Conservation (phyloP, 176 grass and related monocot genomes). For the Eragrostis curvula region DNA sequence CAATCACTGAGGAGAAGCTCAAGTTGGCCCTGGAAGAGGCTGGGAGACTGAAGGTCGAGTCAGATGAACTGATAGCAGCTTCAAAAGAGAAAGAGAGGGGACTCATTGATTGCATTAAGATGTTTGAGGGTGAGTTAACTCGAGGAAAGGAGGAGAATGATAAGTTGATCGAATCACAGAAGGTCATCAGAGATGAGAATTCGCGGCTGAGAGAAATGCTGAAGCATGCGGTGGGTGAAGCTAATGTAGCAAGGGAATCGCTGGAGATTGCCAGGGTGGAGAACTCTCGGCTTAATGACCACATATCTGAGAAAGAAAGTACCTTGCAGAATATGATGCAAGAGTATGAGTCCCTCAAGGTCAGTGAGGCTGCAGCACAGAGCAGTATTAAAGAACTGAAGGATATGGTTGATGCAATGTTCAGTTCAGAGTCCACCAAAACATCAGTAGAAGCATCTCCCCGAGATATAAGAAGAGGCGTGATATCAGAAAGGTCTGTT, state of each 20-base stretch:
- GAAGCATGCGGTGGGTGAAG: conserved; percentile 80
- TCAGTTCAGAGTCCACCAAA: conserved; percentile 51
- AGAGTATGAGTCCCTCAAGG: conserved; percentile 81
- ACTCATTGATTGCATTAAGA: conserved; percentile 69
- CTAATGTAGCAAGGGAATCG: conserved; percentile 69
- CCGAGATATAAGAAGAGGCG: conserved; percentile 32
- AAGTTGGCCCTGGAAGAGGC: conserved; percentile 57
- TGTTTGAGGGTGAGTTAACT: conserved; percentile 66
- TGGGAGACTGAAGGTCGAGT: conserved; percentile 47
- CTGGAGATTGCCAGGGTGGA: conserved; percentile 72
- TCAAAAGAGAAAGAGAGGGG: conserved; percentile 78
- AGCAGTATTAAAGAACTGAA: conserved; percentile 72
- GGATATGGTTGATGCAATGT: conserved; percentile 74
- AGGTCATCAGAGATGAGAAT: conserved; percentile 73
- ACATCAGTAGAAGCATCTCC: conserved; percentile 51
- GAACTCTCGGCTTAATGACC: conserved; percentile 70
- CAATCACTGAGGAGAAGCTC: conserved; percentile 50
- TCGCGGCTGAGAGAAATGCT: conserved; percentile 78
- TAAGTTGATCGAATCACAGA: conserved; percentile 76
- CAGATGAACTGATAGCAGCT: conserved; percentile 48
- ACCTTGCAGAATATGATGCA: conserved; percentile 67
- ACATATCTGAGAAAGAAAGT: conserved; percentile 74
- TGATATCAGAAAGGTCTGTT: conserved; percentile 20
- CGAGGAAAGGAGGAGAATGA: conserved; percentile 70
- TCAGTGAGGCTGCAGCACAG: conserved; percentile 75